Base-by-base conservation (phyloP, 2,329 filamentous ascomycete species). In the Fusarium verrucosum region DNA sequence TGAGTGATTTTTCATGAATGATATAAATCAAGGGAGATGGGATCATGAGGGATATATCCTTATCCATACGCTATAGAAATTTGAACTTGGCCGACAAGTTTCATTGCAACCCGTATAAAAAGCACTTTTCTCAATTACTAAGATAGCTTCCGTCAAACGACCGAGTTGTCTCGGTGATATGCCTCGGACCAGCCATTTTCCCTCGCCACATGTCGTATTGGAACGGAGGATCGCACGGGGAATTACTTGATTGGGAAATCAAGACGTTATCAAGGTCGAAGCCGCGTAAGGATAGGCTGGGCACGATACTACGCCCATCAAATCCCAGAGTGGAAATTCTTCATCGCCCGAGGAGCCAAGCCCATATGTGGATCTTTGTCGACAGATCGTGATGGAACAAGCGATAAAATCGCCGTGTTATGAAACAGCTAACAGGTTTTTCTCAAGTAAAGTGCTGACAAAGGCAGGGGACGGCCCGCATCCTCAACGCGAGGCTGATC, bases 1-100 rank as follows among this genome's bases (percentile, higher is more conserved):
- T n/a, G n/a, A n/a, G n/a, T n/a, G n/a, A n/a, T n/a, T n/a, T n/a
- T n/a, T n/a, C n/a, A n/a, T n/a, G n/a, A n/a, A n/a, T n/a, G n/a
- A n/a, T n/a, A n/a, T n/a, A n/a, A n/a, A n/a, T 2, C 13, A 25
- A 22, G 36, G 57, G 56, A 38, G 26, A 45, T 50, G 17, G 28
- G 35, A 37, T 51, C 44, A 56, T 61, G 61, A 61, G 56, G 45
- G 40, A 9, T n/a, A 17, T 40, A n/a, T n/a, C n/a, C n/a, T n/a
- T n/a, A n/a, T n/a, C n/a, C n/a, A n/a, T n/a, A 25, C 10, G 1
- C 6, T 37, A 36, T 23, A 22, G 19, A 16, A n/a, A 33, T 30
- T 10, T 17, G 26, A 25, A 7, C 16, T 17, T 19, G 20, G 20
- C 19, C 17, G 19, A 19, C 19, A 28, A n/a, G n/a, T n/a, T n/a